A percentile compares a stretch with the other conserved stretches of the same genome.
Conservation (phyloP, 1,284 basidiomycete species). For the Trametes sp. region DNA sequence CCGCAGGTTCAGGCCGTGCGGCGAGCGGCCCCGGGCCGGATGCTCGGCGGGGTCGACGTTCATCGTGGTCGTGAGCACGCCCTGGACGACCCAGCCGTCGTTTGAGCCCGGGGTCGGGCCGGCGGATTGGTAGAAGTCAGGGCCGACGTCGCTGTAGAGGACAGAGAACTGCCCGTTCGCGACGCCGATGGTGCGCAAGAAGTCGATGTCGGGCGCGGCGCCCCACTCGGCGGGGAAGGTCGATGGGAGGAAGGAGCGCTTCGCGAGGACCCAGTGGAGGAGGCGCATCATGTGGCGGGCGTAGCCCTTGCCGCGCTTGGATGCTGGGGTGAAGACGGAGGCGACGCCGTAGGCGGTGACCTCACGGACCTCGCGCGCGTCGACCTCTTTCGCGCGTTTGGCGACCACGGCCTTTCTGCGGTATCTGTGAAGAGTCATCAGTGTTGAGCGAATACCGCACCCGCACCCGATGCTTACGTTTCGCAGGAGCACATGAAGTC, state of each 20-base stretch:
- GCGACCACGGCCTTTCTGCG: conserved; percentile 39
- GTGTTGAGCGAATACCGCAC: too few relatives aligned
- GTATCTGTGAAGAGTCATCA: conserved; percentile 33
- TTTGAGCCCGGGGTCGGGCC: conserved; percentile 45
- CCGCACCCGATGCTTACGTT: too few relatives aligned
- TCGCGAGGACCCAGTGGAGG: conserved; percentile 52
- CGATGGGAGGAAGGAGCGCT: conserved; percentile 34
- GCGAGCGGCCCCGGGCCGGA: conserved; percentile 2
- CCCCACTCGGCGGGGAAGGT: conserved; percentile 51
- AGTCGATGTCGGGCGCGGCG: conserved; percentile 38
- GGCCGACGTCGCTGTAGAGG: conserved; percentile 71
- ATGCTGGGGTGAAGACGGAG: conserved; percentile 52
- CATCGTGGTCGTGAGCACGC: conserved; percentile 55
- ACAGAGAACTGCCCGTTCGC: conserved; percentile 54
- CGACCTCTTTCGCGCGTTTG: conserved; percentile 15
- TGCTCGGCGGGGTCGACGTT: not conserved
- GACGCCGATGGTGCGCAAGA: conserved; percentile 26
- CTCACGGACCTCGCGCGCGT: conserved; percentile 30
- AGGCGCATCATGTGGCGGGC: conserved; percentile 58
- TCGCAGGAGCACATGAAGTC: conserved; percentile 55
- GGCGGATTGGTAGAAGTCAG: conserved; percentile 56
- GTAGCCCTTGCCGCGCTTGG: conserved; percentile 53
- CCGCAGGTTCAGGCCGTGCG: conserved; percentile 10
- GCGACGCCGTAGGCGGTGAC: conserved; percentile 49
- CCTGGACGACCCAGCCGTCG: conserved; percentile 58